Base-by-base conservation (phyloP, 345 rosid species). In the Brassica carinata region DNA sequence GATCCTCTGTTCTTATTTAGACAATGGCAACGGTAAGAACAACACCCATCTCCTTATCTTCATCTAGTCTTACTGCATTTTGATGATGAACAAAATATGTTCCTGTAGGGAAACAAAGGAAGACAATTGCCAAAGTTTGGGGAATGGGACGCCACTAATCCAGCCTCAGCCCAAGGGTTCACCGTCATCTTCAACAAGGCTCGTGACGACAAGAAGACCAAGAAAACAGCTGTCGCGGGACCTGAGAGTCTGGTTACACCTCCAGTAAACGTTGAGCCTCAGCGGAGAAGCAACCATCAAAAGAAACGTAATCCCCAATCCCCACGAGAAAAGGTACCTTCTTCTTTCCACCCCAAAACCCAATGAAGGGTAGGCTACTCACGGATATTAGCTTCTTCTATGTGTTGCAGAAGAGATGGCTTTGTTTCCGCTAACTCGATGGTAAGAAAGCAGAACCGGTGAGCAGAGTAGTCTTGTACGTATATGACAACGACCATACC, bases 81-180 rank as follows among this genome's bases (percentile, higher is more conserved):
- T 59, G 8, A 43, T 68, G 70, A 68, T 74, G 17, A 33, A 48
- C 55, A 5, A 33, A 33, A n/a, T 51, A 2, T 74, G 70, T 74
- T 19, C 8, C 27, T 61, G 33, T 71, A 77, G 74, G 88, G 89
- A 92, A 97, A 94, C 43, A 85, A 80, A 82, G 98, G 96, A 76
- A 92, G 88, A 73, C 92, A 89, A 67, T 88, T 93, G 81, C 99
- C 99, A 33, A 95, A 93, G 84, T 95, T 95, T 67, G 99, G 99
- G 67, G 99, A 95, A 84, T 95, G 99, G 98, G 99, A 95, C 73
- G 96, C 92, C 55, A 90, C 83, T 80, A 93, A 95, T 81, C 98
- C 99, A 63, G 91, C 93, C 33, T 87, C 99, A 9, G 99, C 99
- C 0, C 88, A 93, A 85, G 99, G 99, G 76, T 95, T 93, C 81